Conservation (phyloP, 2,329 filamentous ascomycete genomes). For the Venturia pyrina region DNA sequence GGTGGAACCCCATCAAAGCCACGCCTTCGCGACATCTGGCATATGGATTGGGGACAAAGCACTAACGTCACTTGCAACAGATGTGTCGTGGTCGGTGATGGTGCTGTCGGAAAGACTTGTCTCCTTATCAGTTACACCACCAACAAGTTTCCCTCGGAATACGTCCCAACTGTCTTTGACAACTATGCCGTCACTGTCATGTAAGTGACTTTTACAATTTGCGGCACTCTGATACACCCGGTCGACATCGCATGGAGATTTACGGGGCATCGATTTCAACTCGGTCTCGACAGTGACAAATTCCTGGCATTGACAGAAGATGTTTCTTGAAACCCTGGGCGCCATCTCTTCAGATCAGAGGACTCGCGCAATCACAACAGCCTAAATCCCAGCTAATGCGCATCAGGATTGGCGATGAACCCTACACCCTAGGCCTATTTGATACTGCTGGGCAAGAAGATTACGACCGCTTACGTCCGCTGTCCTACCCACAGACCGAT, state of each 20-base stretch:
- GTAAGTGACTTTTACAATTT: slow-evolving; percentile 45
- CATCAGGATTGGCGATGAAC: slow-evolving; percentile 92
- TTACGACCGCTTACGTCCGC: slow-evolving; percentile 91
- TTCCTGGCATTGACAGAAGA: not conserved
- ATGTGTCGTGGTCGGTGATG: slow-evolving; percentile 97
- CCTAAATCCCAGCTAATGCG: not conserved
- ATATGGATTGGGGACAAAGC: not conserved
- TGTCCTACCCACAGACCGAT: slow-evolving; percentile 97
- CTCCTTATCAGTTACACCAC: slow-evolving; percentile 98
- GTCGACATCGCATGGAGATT: not conserved
- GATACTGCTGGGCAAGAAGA: slow-evolving; percentile 99
- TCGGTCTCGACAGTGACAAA: not conserved
- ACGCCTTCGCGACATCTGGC: not conserved
- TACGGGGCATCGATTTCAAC: not conserved
- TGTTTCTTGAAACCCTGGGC: too few relatives aligned
- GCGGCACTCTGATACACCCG: not conserved
- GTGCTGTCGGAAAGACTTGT: slow-evolving; percentile 98
- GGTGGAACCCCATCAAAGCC: not conserved
- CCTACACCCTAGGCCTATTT: slow-evolving; percentile 92
- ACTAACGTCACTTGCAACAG: slow-evolving; percentile 37
- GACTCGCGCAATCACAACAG: not conserved
- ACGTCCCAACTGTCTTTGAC: slow-evolving; percentile 97
- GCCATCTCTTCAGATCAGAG: not conserved
- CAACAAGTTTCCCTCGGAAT: slow-evolving; percentile 99
- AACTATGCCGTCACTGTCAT: slow-evolving; percentile 99